Evolutionary conservation across 129 eudicot species (phyloP).

Genomic region (Centella asiatica): DNA sequence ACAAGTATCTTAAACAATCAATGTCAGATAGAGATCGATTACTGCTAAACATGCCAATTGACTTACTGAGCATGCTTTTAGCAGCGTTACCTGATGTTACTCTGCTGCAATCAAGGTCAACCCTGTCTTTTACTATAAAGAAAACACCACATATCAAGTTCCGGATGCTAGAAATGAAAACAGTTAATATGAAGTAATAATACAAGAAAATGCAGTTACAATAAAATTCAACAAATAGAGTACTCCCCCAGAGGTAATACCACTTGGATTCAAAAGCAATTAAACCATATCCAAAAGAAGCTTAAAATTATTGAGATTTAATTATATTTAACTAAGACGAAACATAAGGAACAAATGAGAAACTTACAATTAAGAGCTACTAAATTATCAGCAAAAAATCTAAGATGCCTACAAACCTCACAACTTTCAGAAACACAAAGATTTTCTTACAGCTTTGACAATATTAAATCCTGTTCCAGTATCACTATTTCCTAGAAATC

Average conservation of each 20-base stretch:
- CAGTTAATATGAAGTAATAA: background rate
- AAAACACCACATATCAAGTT: constrained; percentile 13
- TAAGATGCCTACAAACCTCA: background rate
- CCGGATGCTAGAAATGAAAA: constrained; percentile 3
- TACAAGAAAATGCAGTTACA: background rate
- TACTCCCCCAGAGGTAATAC: background rate
- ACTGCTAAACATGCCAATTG: constrained; percentile 8
- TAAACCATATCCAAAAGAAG: background rate
- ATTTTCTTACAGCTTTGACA: background rate
- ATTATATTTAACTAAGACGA: too few species aligned
- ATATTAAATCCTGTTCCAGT: background rate
- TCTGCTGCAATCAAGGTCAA: constrained; percentile 20
- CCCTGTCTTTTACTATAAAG: constrained; percentile 34
- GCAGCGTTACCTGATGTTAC: constrained; percentile 1
- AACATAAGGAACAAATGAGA: too few species aligned
- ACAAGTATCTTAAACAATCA: constrained; percentile 11
- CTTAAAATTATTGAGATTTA: background rate
- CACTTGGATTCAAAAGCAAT: background rate
- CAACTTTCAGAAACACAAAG: background rate
- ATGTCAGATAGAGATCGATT: constrained; percentile 10
- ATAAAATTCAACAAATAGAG: constrained; percentile 1
- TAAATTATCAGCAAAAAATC: background rate
- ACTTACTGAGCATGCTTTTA: constrained; percentile 2
- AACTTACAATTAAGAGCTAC: background rate
- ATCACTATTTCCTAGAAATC: too few species aligned